A percentile compares a stretch with the other conserved stretches of the same genome.
phyloP scores from a whole-genome alignment of 148 eudicot species.

The Amaranthus hypochondriacus region DNA sequence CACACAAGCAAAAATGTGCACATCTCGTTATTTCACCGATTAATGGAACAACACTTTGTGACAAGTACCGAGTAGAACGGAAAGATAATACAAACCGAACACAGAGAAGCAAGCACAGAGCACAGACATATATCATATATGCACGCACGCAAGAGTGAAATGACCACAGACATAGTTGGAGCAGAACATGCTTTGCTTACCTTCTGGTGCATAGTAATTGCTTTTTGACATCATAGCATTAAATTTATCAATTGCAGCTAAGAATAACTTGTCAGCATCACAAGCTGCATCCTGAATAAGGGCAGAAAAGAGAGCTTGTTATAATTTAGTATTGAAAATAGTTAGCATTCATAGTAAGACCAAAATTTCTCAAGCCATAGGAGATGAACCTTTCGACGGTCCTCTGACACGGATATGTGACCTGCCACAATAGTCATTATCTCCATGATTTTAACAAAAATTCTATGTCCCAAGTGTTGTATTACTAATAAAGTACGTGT shows the following conservation, averaged over 20 bases:
- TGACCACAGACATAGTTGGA: background rate
- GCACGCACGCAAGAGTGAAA: background rate
- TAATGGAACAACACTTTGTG: background rate
- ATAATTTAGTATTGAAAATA: background rate
- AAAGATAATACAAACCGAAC: background rate
- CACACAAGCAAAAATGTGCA: background rate
- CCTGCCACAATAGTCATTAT: background rate
- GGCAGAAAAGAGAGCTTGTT: background rate
- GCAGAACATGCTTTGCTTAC: constrained; percentile 29
- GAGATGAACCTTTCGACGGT: background rate
- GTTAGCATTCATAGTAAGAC: background rate
- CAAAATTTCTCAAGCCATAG: background rate
- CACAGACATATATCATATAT: background rate
- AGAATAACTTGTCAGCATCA: constrained; percentile 89
- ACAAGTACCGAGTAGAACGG: background rate
- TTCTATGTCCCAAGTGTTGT: background rate
- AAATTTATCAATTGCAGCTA: constrained; percentile 95
- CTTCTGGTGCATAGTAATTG: constrained; percentile 82
- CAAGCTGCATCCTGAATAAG: constrained; percentile 65
- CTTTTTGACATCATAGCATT: constrained; percentile 94
- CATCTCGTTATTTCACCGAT: background rate
- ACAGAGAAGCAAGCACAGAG: background rate
- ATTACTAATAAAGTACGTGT: background rate
- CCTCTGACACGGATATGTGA: background rate
- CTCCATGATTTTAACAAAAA: background rate